Conservation (phyloP, 352 stramenopile species). For the Blastocystis sp. region DNA sequence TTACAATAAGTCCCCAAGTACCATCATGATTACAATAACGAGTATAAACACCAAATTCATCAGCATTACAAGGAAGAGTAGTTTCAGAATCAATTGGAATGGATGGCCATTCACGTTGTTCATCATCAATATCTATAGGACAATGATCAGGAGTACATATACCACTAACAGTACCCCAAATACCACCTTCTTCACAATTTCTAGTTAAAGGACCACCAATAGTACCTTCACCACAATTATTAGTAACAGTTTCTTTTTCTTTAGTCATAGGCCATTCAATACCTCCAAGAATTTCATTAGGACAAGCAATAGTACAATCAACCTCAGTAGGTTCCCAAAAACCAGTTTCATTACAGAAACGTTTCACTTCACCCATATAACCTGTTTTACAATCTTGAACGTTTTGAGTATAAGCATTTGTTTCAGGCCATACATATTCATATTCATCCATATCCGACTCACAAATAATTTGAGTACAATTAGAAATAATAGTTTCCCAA, state of each 20-base stretch:
- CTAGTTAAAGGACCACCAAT: constrained; percentile 6
- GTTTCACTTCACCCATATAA: too few species aligned
- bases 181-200: background rate
- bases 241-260: constrained; percentile 6
- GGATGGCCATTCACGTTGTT: constrained; percentile 3
- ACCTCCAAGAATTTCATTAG: background rate
- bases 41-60: constrained; percentile 19
- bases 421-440: too few species aligned
- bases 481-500: constrained; percentile 11
- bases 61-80: constrained; percentile 8
- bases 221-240: background rate
- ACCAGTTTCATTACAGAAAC: too few species aligned
- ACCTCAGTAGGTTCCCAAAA: too few species aligned
- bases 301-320: too few species aligned
- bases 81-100: background rate
- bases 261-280: constrained; percentile 26
- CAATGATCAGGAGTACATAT: too few species aligned
- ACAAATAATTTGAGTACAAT: too few species aligned
- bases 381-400: too few species aligned
- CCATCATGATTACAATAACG: background rate
- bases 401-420: too few species aligned
- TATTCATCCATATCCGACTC: too few species aligned
- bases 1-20: too few species aligned
- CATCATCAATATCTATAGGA: background rate
- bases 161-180: constrained; percentile 8